Evolutionary conservation across 1,284 basidiomycete genomes (phyloP), one percentile per base, ranked within the genome.

Genomic region (Sutorius eximius): DNA sequence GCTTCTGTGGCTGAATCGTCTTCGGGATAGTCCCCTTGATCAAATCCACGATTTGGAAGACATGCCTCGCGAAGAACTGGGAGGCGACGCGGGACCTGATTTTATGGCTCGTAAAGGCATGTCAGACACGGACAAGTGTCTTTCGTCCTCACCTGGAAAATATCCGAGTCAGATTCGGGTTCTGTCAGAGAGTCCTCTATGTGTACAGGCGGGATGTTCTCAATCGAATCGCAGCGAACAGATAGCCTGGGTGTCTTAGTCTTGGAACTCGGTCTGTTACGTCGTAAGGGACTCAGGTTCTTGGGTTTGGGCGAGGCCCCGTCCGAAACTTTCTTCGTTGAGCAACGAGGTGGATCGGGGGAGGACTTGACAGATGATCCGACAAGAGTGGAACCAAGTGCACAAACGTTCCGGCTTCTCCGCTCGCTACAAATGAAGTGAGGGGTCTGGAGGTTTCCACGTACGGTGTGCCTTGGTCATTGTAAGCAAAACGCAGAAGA

Each of bases 1-100:
- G 71, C 61, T 52, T 71, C 69, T 12, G 69, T 71, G n/a, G 53
- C 62, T 20, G 69, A 70, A 37, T 71, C 69, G 32, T 68, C 69
- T 20, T 58, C 62, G n/a, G 47, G 29, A 47, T 42, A 18, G 24
- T 38, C 22, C n/a, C 30, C 43, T 22, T 36, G 50, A 27, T 36
- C 16, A 2, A 11, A 27, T 45, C 46, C 48, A 38, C 36, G 27
- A 33, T 22, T 30, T 12, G 45, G 29, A 37, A 38, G 20, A 46
- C 29, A 27, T 20, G n/a, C 11, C 12, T 57, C 36, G n/a, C 15
- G 45, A 54, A 36, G 13, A 42, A 32, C 40, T 6, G 37, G 27
- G 2, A 38, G 38, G 5, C 24, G 61, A 37, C 2, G 18, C 13
- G 43, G 16, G 30, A 45, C 27, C 44, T 53, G 24, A 1, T 49